A percentile compares a stretch with the other conserved stretches of the same genome.
phyloP scores from a whole-genome alignment of 208 protist genomes.

The Tritrichomonas musculus region DNA sequence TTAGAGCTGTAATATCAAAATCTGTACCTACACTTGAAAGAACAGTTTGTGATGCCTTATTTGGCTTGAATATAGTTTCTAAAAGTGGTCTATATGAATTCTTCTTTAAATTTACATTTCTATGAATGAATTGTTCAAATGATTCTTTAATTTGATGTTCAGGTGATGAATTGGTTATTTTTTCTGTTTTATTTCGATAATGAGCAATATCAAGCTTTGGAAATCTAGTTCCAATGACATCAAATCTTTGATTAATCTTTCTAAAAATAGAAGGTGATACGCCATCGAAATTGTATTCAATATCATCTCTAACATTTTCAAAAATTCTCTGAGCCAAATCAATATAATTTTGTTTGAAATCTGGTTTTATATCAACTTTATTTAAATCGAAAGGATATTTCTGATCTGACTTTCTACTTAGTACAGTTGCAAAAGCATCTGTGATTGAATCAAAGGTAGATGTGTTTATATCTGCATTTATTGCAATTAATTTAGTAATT shows the following conservation, averaged over 20 bases:
- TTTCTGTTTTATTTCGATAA: background rate
- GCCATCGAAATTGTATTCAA: too few species aligned
- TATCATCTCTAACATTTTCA: too few species aligned
- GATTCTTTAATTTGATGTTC: background rate
- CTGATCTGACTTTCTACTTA: too few species aligned
- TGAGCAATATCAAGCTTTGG: background rate
- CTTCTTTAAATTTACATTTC: background rate
- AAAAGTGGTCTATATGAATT: background rate
- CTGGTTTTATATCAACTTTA: background rate
- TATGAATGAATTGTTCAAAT: background rate
- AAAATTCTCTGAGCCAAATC: too few species aligned
- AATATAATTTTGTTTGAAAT: background rate
- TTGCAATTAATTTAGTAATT: background rate
- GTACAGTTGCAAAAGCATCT: too few species aligned
- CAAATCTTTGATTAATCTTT: background rate
- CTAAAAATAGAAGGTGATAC: too few species aligned
- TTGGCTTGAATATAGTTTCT: background rate
- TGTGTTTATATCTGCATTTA: too few species aligned
- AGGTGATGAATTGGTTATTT: background rate
- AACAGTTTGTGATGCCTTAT: background rate
- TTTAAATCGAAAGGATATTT: too few species aligned
- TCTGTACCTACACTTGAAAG: background rate
- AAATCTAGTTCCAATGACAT: background rate
- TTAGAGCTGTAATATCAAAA: background rate
- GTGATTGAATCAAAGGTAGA: too few species aligned